Evolutionary conservation across 106 monocot species (phyloP).

Genomic region (Apostasia ramifera): DNA sequence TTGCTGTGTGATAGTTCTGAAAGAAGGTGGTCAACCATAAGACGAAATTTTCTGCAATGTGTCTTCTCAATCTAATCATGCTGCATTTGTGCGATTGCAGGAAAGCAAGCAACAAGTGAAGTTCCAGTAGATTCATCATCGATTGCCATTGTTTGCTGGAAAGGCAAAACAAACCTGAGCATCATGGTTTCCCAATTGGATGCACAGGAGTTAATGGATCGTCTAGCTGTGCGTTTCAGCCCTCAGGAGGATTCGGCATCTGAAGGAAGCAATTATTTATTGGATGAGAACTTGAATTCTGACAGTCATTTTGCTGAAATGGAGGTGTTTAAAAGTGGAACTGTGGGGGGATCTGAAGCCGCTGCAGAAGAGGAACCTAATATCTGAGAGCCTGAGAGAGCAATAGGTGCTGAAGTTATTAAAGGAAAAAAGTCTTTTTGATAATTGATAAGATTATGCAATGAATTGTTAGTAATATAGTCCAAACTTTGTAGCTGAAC

Average conservation of each 20-base stretch:
- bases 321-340: too few relatives aligned
- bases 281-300: too few relatives aligned
- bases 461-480: too few relatives aligned
- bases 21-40: slow-evolving; percentile 36
- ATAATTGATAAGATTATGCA: too few relatives aligned
- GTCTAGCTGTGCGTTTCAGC: slow-evolving; percentile 49
- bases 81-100: slow-evolving; percentile 21
- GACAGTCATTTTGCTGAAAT: too few relatives aligned
- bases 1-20: slow-evolving; percentile 77
- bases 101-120: slow-evolving; percentile 10
- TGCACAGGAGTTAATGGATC: slow-evolving; percentile 62
- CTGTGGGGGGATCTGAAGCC: too few relatives aligned
- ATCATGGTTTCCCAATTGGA: slow-evolving; percentile 82
- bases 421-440: too few relatives aligned
- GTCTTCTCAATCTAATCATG: not conserved
- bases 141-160: slow-evolving; percentile 90
- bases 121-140: slow-evolving; percentile 36
- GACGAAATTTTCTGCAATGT: not conserved
- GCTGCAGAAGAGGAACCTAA: too few relatives aligned
- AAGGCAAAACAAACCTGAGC: slow-evolving; percentile 82
- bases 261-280: too few relatives aligned
- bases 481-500: too few relatives aligned
- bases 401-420: too few relatives aligned
- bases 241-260: not conserved
- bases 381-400: too few relatives aligned